Base-by-base conservation (phyloP, 192 early-diverging fungal species). In the Coemansia sp. region DNA sequence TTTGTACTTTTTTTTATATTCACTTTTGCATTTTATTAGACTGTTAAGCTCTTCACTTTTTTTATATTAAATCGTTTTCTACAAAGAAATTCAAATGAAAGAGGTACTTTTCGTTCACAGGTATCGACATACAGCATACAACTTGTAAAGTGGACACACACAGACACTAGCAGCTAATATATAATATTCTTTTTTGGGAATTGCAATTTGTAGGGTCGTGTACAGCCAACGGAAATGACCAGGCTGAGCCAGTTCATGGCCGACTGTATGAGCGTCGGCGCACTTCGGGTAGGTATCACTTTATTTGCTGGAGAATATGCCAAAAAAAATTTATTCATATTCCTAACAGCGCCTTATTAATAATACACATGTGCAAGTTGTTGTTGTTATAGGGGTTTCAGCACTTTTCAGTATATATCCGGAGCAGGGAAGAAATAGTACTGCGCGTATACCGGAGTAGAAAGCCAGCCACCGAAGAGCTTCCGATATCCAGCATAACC, bases 391-490 rank as follows among this genome's bases (percentile, higher is more conserved):
- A 90, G 87, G 89, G 89, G 33, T 91, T 91, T 63, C 73, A 79
- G 56, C 80, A 89, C 49, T 87, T 89, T 77, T 85, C 88, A 18
- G 70, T 87, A 28, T 83, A 88, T 29, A 84, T 91, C 8, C 83
- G 89, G 30, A 87, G 89, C 50, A 73, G 89, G 30, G 89, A 91
- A 68, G 89, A 91, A 38, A 79, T 91, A 17, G 67, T 91, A 3
- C 67, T 91, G 31, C 83, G 88, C 10, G 84, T 91, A 30, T 85
- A 75, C 69, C 85, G 81, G 76, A 81, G 74, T 67, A 67, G 22
- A 73, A 68, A 45, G 11, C 68, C 68, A 59, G 1, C 69, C 38
- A 10, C 68, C 14, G 64, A 73, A 63, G 65, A 45, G 42, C 42
- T 45, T 45, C 86, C 59, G 29, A 84, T 65, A 61, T 82, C 45